phyloP scores from a whole-genome alignment of 257 asterid species.

The Ilex asprella region DNA sequence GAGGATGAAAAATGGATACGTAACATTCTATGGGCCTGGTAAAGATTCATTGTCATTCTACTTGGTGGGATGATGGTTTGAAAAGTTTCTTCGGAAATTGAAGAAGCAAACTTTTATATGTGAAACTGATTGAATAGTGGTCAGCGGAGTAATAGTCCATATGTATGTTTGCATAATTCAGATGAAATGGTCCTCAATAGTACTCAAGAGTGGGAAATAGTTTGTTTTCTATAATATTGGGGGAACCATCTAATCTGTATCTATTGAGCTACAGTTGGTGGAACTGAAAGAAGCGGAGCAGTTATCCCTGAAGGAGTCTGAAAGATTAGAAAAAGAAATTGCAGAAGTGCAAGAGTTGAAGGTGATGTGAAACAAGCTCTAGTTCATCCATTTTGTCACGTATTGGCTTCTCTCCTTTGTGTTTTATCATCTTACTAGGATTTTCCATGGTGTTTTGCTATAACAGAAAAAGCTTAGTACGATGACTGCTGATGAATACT shows the following conservation, averaged over 20 bases:
- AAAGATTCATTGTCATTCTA: too few species aligned
- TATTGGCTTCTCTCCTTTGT: neutral
- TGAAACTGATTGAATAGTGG: too few species aligned
- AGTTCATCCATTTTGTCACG: neutral
- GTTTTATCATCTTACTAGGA: neutral
- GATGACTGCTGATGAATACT: slow-evolving; percentile 96
- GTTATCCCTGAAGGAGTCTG: slow-evolving; percentile 70
- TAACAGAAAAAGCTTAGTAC: slow-evolving; percentile 76
- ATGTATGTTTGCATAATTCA: too few species aligned
- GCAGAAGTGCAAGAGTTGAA: slow-evolving; percentile 83
- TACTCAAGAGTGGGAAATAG: too few species aligned
- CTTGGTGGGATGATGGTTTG: too few species aligned
- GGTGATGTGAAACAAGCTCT: slow-evolving; percentile 27
- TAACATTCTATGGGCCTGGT: too few species aligned
- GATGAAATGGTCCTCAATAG: too few species aligned
- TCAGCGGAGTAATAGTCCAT: too few species aligned
- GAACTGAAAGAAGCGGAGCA: slow-evolving; percentile 89
- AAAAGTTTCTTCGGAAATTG: too few species aligned
- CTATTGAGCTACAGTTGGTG: slow-evolving; percentile 51
- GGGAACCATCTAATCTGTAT: slow-evolving; percentile 1
- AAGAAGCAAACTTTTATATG: too few species aligned
- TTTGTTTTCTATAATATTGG: too few species aligned
- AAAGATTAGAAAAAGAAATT: slow-evolving; percentile 80
- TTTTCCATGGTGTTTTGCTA: slow-evolving; percentile 15
- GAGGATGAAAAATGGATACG: too few species aligned